phyloP scores from a whole-genome alignment of 129 eudicot genomes.

The Artemisia tridentata region DNA sequence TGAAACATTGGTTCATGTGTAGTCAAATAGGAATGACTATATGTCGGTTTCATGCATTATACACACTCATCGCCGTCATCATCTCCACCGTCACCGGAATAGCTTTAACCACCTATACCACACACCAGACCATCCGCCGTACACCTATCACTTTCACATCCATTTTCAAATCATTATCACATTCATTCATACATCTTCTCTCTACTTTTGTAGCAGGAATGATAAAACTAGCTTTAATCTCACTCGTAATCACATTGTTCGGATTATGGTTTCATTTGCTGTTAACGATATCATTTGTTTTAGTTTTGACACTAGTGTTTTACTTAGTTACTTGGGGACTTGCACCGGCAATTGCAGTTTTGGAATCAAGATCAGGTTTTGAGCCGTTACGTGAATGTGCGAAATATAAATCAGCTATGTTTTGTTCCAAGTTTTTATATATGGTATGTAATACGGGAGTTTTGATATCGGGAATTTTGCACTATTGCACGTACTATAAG shows the following conservation, averaged over 20 bases:
- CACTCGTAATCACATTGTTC: background rate
- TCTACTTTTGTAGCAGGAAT: background rate
- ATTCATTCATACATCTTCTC: background rate
- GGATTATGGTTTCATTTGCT: background rate
- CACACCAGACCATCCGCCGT: background rate
- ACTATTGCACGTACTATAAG: no score
- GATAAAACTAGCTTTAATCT: background rate
- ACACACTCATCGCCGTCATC: background rate
- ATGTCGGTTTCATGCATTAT: no score
- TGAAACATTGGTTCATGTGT: no score
- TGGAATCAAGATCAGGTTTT: background rate
- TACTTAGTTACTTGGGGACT: background rate
- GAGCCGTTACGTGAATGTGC: background rate
- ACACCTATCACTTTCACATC: background rate
- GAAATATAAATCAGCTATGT: background rate
- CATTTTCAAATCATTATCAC: background rate
- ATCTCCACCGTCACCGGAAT: background rate
- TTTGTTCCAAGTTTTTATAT: background rate
- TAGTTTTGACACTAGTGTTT: background rate
- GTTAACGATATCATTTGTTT: background rate
- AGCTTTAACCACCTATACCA: background rate
- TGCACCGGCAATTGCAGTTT: background rate
- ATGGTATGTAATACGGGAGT: background rate
- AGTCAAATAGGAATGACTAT: no score
- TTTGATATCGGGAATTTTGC: background rate